A percentile compares a stretch with the other conserved stretches of the same genome.
These are phyloP conservation scores for Wickerhamomyces mucosus DNA, from an alignment of 805 yeast genomes.

Conservation along the genomic window DNA sequence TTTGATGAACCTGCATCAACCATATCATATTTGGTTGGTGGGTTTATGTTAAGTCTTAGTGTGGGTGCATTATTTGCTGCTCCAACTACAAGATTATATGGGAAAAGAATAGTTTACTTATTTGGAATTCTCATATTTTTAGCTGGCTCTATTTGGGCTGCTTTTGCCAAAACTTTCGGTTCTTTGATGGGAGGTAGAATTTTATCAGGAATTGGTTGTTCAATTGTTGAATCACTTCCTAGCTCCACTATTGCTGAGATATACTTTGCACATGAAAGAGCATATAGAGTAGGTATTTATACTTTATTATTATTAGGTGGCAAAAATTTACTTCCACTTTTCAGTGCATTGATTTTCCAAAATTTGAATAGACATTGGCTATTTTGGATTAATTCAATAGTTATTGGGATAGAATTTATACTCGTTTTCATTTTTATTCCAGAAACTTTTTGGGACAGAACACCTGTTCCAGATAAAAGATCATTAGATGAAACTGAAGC, in stretches of 20 bases:
- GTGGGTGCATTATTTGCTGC: slow-evolving; percentile 49
- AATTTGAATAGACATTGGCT: slow-evolving; percentile 47
- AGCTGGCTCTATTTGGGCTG: slow-evolving; percentile 47
- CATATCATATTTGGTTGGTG: slow-evolving; percentile 47
- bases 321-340: slow-evolving; percentile 47
- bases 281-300: slow-evolving; percentile 48
- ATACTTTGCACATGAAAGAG: slow-evolving; percentile 51
- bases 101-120: slow-evolving; percentile 48
- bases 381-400: slow-evolving; percentile 47
- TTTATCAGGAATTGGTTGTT: slow-evolving; percentile 48
- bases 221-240: slow-evolving; percentile 54
- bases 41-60: slow-evolving; percentile 48
- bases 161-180: slow-evolving; percentile 36
- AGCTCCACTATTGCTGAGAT: slow-evolving; percentile 54
- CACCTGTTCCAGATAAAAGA: slow-evolving; percentile 38
- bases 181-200: slow-evolving; percentile 49
- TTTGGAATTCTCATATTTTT: slow-evolving; percentile 38
- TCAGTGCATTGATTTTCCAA: slow-evolving; percentile 43
- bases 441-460: slow-evolving; percentile 55
- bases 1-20: slow-evolving; percentile 32
- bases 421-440: slow-evolving; percentile 47
- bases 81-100: slow-evolving; percentile 47
- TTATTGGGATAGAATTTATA: slow-evolving; percentile 36
- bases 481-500: slow-evolving; percentile 37
- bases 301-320: slow-evolving; percentile 53